Base-by-base conservation (phyloP, 805 yeast genomes). In the Pichia rugopelliculosa region DNA sequence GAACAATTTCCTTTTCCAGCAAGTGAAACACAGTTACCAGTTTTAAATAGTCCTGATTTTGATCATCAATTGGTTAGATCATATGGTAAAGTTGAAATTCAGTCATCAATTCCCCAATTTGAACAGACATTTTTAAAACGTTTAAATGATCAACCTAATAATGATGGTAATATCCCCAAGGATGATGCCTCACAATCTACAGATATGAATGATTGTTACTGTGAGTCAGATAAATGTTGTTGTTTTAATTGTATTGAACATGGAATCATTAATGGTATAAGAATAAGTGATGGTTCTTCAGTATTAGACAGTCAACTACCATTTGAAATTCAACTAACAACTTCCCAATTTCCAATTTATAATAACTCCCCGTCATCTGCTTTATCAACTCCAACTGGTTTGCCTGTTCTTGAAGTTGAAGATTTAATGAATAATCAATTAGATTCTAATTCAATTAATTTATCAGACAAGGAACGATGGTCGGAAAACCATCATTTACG, bases 241-340 rank as follows among this genome's bases (percentile, higher is more conserved):
- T 67, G 71, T 45, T 63, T 56, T 39, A 59, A 64, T 42, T 67
- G 70, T 56, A 64, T 56, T 13, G 33, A 52, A 9, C 71, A 67
- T 51, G 67, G 68, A 2, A 65, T 66, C 6, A 53, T 53, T 1
- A 50, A 61, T 38, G 70, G 70, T 10, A 45, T 65, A 3, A 50
- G 67, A 23, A 10, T 59, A 5, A 39, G 53, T 2, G 66, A 62
- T 49, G 67, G 67, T n/a, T 51, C 52, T 2, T 34, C 53, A 10
- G 65, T 62, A 9, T 46, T 55, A 6, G 43, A 34, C 7, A 30
- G 23, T 37, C 25, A 27, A 24, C 21, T 33, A 26, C 51, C 45
- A 12, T 7, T n/a, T 11, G 49, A 45, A 18, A 42, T 50, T 20
- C 51, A 52, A 36, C 33, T 50, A 20, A 8, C 18, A 27, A 36